Conservation (phyloP, 441 rosid species). For the Jatropha podagrica region DNA sequence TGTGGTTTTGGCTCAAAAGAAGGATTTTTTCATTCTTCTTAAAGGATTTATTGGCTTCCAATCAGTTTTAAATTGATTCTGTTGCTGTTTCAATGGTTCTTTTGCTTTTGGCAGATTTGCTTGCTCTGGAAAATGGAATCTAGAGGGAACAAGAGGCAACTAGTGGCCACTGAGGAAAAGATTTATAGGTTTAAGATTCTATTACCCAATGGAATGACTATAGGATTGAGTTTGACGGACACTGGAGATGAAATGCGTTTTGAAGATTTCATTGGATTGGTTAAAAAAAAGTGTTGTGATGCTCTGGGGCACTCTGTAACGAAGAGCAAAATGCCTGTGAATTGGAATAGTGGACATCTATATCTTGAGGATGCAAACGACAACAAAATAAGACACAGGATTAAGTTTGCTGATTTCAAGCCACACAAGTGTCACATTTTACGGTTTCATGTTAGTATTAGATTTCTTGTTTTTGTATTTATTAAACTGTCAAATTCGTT, state of each 20-base stretch:
- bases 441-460: slow-evolving; percentile 53
- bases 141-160: slow-evolving; percentile 22
- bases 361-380: slow-evolving; percentile 42
- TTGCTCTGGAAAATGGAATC: slow-evolving; percentile 1
- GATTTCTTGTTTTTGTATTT: not conserved
- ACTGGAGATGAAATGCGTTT: slow-evolving; percentile 30
- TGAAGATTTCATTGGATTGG: slow-evolving; percentile 34
- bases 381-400: slow-evolving; percentile 18
- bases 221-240: slow-evolving; percentile 34
- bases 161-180: slow-evolving; percentile 8
- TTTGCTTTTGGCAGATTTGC: slow-evolving; percentile 6
- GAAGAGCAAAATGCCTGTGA: slow-evolving; percentile 21
- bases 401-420: slow-evolving; percentile 36
- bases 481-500: not conserved
- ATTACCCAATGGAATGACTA: slow-evolving; percentile 49
- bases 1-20: not conserved
- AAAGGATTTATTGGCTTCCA: not conserved
- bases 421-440: slow-evolving; percentile 44
- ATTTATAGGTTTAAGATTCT: slow-evolving; percentile 44
- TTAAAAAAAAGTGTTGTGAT: slow-evolving; percentile 31
- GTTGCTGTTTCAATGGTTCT: not conserved
- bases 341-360: slow-evolving; percentile 34
- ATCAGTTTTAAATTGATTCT: not conserved
- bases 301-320: slow-evolving; percentile 11
- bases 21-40: not conserved